phyloP scores from a whole-genome alignment of 2,329 filamentous ascomycete species.

The Lomentospora prolificans region DNA sequence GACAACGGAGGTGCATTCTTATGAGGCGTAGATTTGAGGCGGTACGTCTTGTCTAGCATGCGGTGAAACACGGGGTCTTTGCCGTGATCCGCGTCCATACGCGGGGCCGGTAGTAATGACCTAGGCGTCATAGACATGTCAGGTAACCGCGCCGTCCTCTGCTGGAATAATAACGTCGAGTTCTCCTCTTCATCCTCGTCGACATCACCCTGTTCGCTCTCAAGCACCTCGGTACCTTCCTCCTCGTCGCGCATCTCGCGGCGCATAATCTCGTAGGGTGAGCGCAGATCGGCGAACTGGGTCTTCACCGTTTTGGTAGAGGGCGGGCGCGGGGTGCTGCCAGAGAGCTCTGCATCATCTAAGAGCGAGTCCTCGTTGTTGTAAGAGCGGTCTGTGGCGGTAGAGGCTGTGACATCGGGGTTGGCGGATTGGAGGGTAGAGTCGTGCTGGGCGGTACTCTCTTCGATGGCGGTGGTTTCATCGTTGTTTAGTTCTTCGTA shows the following conservation, averaged over 20 bases:
- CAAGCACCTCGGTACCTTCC: constrained; percentile 22
- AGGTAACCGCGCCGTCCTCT: constrained; percentile 45
- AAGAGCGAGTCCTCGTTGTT: constrained; percentile 55
- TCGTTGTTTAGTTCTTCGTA: constrained; percentile 76
- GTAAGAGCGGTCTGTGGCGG: constrained; percentile 28
- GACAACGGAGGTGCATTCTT: constrained; percentile 26
- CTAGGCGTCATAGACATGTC: constrained; percentile 56
- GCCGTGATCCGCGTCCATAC: constrained; percentile 19
- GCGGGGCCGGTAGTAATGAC: constrained; percentile 29
- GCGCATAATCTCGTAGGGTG: constrained; percentile 66
- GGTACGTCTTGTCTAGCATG: constrained; percentile 91
- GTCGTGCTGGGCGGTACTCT: constrained; percentile 47
- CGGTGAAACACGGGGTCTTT: constrained; percentile 79
- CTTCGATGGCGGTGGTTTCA: constrained; percentile 32
- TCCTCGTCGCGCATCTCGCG: constrained; percentile 50
- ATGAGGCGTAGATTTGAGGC: constrained; percentile 83
- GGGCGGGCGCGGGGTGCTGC: constrained; percentile 57
- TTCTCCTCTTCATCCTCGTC: constrained; percentile 30
- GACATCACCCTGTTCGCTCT: constrained; percentile 17
- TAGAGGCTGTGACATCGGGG: constrained; percentile 34
- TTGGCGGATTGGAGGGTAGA: neutral
- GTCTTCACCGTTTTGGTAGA: constrained; percentile 38
- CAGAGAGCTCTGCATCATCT: constrained; percentile 51
- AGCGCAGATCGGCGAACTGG: constrained; percentile 57
- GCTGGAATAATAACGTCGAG: constrained; percentile 39